Evolutionary conservation across 371 early-diverging fungal genomes (phyloP).

Genomic region (Furculomyces boomerangus): DNA sequence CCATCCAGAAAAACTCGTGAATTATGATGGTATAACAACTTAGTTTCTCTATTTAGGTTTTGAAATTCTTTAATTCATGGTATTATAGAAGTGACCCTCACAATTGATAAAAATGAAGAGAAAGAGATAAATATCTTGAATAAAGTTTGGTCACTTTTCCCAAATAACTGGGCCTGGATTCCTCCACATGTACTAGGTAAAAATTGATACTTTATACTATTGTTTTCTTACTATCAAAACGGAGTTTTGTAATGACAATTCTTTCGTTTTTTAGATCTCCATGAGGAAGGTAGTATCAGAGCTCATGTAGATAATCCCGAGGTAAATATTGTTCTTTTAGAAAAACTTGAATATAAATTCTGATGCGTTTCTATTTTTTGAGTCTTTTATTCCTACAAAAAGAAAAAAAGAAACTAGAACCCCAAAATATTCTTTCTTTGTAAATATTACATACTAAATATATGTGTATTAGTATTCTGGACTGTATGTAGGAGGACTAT

Average conservation of each 20-base stretch:
- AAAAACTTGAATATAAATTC: too few relatives aligned
- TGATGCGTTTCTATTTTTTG: too few relatives aligned
- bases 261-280: constrained; percentile 12
- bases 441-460: too few relatives aligned
- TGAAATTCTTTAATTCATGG: too few relatives aligned
- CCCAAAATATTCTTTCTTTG: too few relatives aligned
- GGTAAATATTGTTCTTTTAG: constrained; percentile 17
- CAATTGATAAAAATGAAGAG: neutral
- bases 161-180: constrained; percentile 14
- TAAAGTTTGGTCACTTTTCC: constrained; percentile 22
- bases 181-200: constrained; percentile 22
- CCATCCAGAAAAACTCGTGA: too few relatives aligned
- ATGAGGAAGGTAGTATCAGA: constrained; percentile 22
- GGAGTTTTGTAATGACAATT: too few relatives aligned
- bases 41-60: too few relatives aligned
- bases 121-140: constrained; percentile 8
- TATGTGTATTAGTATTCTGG: neutral
- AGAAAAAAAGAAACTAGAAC: too few relatives aligned
- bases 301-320: constrained; percentile 26
- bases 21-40: too few relatives aligned
- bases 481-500: constrained; percentile 17
- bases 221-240: too few relatives aligned
- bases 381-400: too few relatives aligned
- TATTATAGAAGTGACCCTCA: neutral
- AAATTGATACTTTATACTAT: neutral